Base-by-base conservation (phyloP, 768 basidiomycete genomes). In the Tylopilus subfusipes region DNA sequence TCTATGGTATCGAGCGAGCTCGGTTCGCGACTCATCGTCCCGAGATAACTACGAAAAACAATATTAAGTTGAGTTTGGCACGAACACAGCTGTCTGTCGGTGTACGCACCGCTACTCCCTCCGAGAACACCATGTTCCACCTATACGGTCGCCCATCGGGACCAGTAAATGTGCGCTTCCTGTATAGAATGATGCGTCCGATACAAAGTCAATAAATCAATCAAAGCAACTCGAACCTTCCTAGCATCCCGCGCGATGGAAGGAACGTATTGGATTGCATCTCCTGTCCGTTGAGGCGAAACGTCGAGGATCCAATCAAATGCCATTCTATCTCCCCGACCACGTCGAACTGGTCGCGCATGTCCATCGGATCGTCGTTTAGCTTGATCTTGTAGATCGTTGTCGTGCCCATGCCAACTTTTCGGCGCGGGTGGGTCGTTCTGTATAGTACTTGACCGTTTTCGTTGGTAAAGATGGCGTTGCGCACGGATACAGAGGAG, bases 241-340 rank as follows among this genome's bases (percentile, higher is more conserved):
- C 39, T 2, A 34, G 24, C 8, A 68, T 13, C 7, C 68, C 70
- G 27, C 54, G 62, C 2, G 57, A 18, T 10, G 62, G 58, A 42
- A 68, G 55, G 42, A 69, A 73, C 0, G 61, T 52, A 24, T 56
- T 56, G 3, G 70, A 63, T 19, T 60, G 46, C 42, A 70, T 53
- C 18, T 65, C 67, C 13, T 53, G 38, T 2, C 64, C 72, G 7
- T 63, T 55, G 30, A 72, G 68, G 2, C 61, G 63, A 30, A 77
- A 58, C 30, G 55, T 64, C 3, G 72, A 67, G 0, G 72, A 65
- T 18, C 61, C 59, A 7, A 73, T 31, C 0, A 61, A 1, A 16
- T 61, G 67, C 68, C 73, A 75, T 12, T 74, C 66, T 38, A 77
- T 73, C 47, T 67, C 54, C 7, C 67, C 76, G 5, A 76, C 59